Evolutionary conservation across 108 stramenopile genomes (phyloP), one percentile per base, ranked within the genome.

Genomic region (Cyclotella sp.): DNA sequence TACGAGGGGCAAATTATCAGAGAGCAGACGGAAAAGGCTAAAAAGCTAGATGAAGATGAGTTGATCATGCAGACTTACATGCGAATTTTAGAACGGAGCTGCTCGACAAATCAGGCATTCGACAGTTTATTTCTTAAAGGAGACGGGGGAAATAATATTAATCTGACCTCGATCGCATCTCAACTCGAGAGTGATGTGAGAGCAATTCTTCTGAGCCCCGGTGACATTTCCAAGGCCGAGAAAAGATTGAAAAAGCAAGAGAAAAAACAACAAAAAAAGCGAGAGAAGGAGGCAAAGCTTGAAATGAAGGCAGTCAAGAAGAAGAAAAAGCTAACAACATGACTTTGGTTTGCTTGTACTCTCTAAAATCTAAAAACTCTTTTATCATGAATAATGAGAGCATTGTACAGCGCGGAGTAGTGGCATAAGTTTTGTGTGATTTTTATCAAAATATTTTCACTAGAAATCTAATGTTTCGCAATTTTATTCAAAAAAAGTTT

Each of bases 11-110:
- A 78, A 29, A 69, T 78, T 43, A 27, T 73, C 6, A 55, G 84
- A 27, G 76, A 84, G 79, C 26, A 60, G 15, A 6, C 6, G 22
- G 70, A 72, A 41, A 45, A 24, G 43, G 76, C 30, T 19, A 58
- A 63, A 45, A 26, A 73, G 52, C 27, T 73, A 47, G 53, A 64
- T 29, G 73, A 63, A 29, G 81, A 47, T 66, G 84, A 78, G 22
- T 49, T 85, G n/a, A 82, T 52, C 7, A 75, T 79, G 51, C n/a
- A 44, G 22, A 78, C 81, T 13, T 88, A 85, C 75, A 41, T 79
- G 65, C 71, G 86, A 49, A 87, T 88, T 29, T 73, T 88, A 24
- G 84, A 88, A 68, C 79, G 82, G 42, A 83, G 84, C 43, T 88
- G 87, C 43, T 67, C 76, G n/a, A 88, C 87, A 2, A 88, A 85